Base-by-base conservation (phyloP, 2,329 filamentous ascomycete species). In the Lachnellula arida region DNA sequence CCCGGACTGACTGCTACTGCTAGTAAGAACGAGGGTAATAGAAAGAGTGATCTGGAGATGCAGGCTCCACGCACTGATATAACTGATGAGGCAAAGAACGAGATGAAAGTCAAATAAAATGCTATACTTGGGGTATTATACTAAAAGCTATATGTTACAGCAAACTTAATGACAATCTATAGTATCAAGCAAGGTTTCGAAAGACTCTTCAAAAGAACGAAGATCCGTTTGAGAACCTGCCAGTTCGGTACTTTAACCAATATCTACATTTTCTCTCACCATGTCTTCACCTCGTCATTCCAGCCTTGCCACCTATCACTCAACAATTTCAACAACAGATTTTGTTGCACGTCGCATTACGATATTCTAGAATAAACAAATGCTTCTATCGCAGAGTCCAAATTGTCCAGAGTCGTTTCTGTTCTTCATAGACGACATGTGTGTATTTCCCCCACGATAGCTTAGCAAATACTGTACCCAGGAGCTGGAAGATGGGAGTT, bases 41-140 rank as follows among this genome's bases (percentile, higher is more conserved):
- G 25, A 14, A 60, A 59, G 35, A 61, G 55, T 44, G 58, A 62
- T 56, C 19, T 60, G 23, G 58, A 59, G 34, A 58, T 46, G 49
- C 58, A 60, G 40, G 25, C 34, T 23, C 19, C 5, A 17, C 22
- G 12, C 9, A 14, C 23, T 22, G 22, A 32, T 14, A 32, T 5
- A n/a, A 17, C 15, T 32, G 44, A 46, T 1, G 44, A 46, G 23
- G 7, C 12, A 28, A 32, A 32, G 28, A 32, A 23, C 44, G 23
- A 12, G 22, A 32, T 46, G 15, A 46, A 12, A n/a, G 6, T 46
- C n/a, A 40, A 17, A 15, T 40, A 12, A 15, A 12, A 40, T 40
- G 37, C 37, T 40, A 11, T 32, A 32, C 28, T 32, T 32, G 9
- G 8, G 28, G 28, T 8, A 11, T 11, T 11, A 11, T 32, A 32